Percentiles rank a stretch among this genome's conserved stretches.
phyloP scores from a whole-genome alignment of 805 yeast species.

The Saccharomycopsis capsularis region DNA sequence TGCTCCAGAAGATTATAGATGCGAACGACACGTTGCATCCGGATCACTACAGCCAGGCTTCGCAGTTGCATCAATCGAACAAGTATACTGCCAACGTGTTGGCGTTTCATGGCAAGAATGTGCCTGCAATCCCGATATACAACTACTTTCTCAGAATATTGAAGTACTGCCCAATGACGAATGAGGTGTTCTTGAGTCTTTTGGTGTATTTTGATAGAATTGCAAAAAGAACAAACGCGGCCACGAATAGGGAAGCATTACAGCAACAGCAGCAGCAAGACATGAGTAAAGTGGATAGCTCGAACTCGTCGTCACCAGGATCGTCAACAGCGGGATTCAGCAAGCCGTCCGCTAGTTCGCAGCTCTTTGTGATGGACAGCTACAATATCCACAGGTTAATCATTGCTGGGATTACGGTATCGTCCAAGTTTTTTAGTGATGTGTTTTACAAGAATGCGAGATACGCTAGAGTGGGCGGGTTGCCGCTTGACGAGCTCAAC shows the following conservation, averaged over 20 bases:
- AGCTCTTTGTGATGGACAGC: conserved; percentile 89
- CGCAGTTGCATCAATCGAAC: conserved; percentile 29
- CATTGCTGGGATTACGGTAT: conserved; percentile 91
- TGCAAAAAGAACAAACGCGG: conserved; percentile 65
- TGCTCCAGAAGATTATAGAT: conserved; percentile 79
- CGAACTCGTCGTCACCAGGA: conserved; percentile 8
- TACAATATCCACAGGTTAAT: conserved; percentile 91
- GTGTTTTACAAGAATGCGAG: conserved; percentile 90
- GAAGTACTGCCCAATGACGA: conserved; percentile 97
- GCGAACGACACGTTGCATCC: conserved; percentile 83
- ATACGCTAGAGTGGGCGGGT: conserved; percentile 93
- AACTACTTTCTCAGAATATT: conserved; percentile 85
- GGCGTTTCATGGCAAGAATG: conserved; percentile 92
- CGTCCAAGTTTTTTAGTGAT: conserved; percentile 90
- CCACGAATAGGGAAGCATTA: conserved; percentile 20
- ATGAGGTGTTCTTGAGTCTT: conserved; percentile 85
- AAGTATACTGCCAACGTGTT: conserved; percentile 61
- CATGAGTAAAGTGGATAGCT: conserved; percentile 4
- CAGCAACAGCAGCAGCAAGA: conserved; percentile 21
- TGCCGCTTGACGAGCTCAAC: conserved; percentile 88
- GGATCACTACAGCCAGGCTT: conserved; percentile 43
- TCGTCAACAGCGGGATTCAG: conserved; percentile 9
- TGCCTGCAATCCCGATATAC: conserved; percentile 90
- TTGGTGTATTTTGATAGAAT: conserved; percentile 92
- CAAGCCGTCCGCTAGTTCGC: conserved; percentile 31